Evolutionary conservation across 2,329 filamentous ascomycete genomes (phyloP).

Genomic region (Didymella pinodella): DNA sequence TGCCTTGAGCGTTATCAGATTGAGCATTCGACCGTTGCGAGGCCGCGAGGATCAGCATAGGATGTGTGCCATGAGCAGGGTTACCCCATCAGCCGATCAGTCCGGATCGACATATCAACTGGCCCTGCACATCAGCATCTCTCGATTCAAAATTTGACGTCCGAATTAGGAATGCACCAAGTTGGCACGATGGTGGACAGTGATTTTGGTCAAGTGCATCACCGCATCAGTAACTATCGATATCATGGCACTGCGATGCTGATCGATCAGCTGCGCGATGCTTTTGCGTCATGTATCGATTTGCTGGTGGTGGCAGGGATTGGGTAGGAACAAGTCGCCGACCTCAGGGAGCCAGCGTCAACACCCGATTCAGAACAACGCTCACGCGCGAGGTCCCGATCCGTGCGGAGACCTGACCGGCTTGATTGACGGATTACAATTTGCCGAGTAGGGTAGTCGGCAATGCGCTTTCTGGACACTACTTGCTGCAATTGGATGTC

Average conservation of each 20-base stretch:
- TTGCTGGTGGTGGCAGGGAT: slow-evolving; percentile 11
- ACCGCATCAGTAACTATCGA: neutral
- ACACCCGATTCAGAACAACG: slow-evolving; percentile 12
- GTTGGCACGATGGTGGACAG: slow-evolving; percentile 1
- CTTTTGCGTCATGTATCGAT: slow-evolving; percentile 10
- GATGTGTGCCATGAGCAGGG: slow-evolving; percentile 4
- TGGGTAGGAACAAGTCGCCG: slow-evolving; percentile 6
- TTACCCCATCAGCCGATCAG: slow-evolving; percentile 10
- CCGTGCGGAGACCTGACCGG: slow-evolving; percentile 7
- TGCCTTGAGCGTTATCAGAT: slow-evolving; percentile 7
- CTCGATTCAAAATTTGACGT: neutral
- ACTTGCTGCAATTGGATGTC: neutral
- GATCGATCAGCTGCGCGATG: slow-evolving; percentile 13
- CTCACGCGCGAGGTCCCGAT: slow-evolving; percentile 12
- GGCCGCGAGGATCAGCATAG: slow-evolving; percentile 5
- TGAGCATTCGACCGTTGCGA: slow-evolving; percentile 9
- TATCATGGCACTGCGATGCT: neutral
- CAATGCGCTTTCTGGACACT: neutral
- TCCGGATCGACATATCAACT: slow-evolving; percentile 7
- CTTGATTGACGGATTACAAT: neutral
- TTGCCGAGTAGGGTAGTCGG: neutral
- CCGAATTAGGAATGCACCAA: neutral
- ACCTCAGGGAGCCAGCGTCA: slow-evolving; percentile 9
- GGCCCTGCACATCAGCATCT: slow-evolving; percentile 20
- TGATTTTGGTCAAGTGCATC: neutral